A percentile compares a stretch with the other conserved stretches of the same genome.
phyloP scores from a whole-genome alignment of 352 stramenopile species.

The Phytopythium helicoides region DNA sequence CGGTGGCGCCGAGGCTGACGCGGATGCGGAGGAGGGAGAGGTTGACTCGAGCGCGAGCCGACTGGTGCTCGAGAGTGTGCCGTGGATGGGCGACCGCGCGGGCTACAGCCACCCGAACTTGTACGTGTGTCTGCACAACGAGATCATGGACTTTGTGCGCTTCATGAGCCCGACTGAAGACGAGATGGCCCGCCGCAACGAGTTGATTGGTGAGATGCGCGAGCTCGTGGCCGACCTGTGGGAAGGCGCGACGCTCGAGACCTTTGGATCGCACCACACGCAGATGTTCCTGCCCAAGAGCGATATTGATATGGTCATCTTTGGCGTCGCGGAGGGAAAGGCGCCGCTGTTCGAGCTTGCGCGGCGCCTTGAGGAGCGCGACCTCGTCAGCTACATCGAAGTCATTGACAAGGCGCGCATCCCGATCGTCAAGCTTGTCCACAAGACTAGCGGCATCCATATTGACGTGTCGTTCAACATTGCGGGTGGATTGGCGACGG shows the following conservation, averaged over 20 bases:
- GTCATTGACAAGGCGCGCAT: slow-evolving; percentile 94
- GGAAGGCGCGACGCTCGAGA: slow-evolving; percentile 67
- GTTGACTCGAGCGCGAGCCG: slow-evolving; percentile 16
- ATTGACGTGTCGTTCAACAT: slow-evolving; percentile 95
- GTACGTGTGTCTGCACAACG: slow-evolving; percentile 92
- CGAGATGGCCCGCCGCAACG: slow-evolving; percentile 67
- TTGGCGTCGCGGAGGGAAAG: slow-evolving; percentile 60
- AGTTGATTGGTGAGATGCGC: slow-evolving; percentile 77
- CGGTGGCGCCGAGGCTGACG: background rate
- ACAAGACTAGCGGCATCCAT: slow-evolving; percentile 84
- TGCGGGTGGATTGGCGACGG: slow-evolving; percentile 73
- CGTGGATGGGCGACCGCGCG: slow-evolving; percentile 65
- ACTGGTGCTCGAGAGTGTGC: slow-evolving; percentile 45
- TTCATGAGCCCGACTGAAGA: slow-evolving; percentile 86
- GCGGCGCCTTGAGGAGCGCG: slow-evolving; percentile 48
- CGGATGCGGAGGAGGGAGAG: slow-evolving; percentile 23
- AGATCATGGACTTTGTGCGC: slow-evolving; percentile 94
- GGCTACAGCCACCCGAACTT: slow-evolving; percentile 66
- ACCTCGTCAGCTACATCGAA: slow-evolving; percentile 91
- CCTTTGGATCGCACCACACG: slow-evolving; percentile 93
- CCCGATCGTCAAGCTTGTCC: slow-evolving; percentile 96
- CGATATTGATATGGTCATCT: slow-evolving; percentile 94
- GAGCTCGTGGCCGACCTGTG: slow-evolving; percentile 55
- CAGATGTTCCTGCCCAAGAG: slow-evolving; percentile 91
- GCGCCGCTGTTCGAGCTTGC: slow-evolving; percentile 53